Conservation (phyloP, 768 basidiomycete species). For the Boletus sensibilis region DNA sequence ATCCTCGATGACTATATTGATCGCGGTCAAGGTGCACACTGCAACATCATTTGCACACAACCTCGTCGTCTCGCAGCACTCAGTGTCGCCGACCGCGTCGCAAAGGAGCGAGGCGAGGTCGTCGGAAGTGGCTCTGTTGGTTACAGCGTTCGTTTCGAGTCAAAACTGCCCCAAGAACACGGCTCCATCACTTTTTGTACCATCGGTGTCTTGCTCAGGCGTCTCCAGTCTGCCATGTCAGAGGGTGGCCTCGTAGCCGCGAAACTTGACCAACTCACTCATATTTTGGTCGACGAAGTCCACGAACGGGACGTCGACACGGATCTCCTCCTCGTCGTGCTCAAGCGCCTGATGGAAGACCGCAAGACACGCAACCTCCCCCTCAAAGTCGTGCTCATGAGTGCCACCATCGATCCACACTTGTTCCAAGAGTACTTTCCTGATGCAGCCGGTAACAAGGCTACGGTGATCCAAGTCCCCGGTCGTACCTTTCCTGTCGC, state of each 20-base stretch:
- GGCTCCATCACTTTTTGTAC: constrained; percentile 93
- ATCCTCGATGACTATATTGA: constrained; percentile 83
- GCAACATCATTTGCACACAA: constrained; percentile 92
- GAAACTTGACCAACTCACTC: constrained; percentile 74
- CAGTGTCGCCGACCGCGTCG: constrained; percentile 87
- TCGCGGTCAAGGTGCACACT: constrained; percentile 73
- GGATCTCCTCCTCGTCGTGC: constrained; percentile 82
- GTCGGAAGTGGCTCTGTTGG: constrained; percentile 71
- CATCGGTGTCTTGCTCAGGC: constrained; percentile 84
- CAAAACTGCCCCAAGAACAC: constrained; percentile 71
- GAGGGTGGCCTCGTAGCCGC: constrained; percentile 36
- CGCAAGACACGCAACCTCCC: constrained; percentile 67
- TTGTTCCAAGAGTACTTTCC: constrained; percentile 89
- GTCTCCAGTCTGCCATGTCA: constrained; percentile 73
- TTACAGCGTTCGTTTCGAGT: constrained; percentile 91
- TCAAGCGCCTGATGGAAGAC: constrained; percentile 78
- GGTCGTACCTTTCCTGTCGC: constrained; percentile 89
- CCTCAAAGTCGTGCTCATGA: constrained; percentile 90
- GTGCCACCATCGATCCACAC: constrained; percentile 89
- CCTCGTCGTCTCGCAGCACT: constrained; percentile 90
- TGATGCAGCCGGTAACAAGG: constrained; percentile 55
- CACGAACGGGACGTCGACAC: constrained; percentile 96
- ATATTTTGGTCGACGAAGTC: constrained; percentile 92
- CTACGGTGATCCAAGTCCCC: constrained; percentile 77
- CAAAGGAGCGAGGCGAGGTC: constrained; percentile 78